Evolutionary conservation across 306 rosid species (phyloP).

Genomic region (Albizia julibrissin): DNA sequence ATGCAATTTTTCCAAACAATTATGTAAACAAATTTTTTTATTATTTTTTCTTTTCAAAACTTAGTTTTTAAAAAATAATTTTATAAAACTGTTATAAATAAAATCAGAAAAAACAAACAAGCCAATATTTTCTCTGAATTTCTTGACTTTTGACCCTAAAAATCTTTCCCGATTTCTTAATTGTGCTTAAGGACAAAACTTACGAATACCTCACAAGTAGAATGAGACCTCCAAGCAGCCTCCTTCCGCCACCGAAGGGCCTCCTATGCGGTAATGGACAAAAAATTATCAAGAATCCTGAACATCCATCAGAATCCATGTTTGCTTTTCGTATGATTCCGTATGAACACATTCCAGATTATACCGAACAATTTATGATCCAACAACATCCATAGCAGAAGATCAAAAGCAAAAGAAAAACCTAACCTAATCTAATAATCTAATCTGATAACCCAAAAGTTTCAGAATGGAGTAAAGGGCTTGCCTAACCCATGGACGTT

Average conservation of each 20-base stretch:
- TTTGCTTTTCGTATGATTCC: neutral
- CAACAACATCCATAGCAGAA: neutral
- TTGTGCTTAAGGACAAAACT: neutral
- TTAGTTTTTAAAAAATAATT: too few species aligned
- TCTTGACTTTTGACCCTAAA: neutral
- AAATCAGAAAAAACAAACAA: neutral
- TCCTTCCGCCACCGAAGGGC: neutral
- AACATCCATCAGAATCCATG: neutral
- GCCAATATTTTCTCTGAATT: neutral
- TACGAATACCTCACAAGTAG: neutral
- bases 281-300: neutral
- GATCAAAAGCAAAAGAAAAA: neutral
- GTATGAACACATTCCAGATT: neutral
- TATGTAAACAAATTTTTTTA: too few species aligned
- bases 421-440: neutral
- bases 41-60: too few species aligned
- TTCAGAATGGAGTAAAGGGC: neutral
- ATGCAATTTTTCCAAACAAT: too few species aligned
- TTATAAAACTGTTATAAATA: too few species aligned
- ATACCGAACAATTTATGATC: neutral
- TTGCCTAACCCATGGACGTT: constrained; percentile 38
- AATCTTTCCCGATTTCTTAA: neutral
- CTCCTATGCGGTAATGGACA: neutral
- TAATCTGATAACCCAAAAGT: neutral
- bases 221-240: neutral